A percentile compares a stretch with the other conserved stretches of the same genome.
Evolutionary conservation across 495 filamentous ascomycete species (phyloP).

Genomic region (Penicillium fimorum): DNA sequence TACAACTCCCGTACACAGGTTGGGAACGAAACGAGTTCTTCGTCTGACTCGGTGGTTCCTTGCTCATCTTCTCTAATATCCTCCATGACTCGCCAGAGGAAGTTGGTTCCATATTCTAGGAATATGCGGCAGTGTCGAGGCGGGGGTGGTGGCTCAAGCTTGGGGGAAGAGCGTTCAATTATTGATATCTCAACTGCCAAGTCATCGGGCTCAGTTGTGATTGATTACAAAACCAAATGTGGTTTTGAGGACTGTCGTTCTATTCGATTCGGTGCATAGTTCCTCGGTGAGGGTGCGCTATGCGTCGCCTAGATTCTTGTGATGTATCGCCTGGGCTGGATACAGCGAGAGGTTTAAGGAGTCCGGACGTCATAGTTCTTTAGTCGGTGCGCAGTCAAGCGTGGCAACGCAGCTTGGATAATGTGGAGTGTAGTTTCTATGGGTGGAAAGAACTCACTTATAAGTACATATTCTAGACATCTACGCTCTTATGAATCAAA

Average conservation of each 20-base stretch:
- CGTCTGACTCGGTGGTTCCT: not conserved
- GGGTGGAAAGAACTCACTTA: no score
- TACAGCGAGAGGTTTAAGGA: no score
- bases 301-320: not conserved
- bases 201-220: not conserved
- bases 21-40: not conserved
- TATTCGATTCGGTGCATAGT: not conserved
- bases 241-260: not conserved
- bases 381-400: no score
- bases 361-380: no score
- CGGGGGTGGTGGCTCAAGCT: not conserved
- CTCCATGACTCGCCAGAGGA: not conserved
- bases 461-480: no score
- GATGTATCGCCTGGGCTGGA: not conserved
- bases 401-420: no score
- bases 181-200: not conserved
- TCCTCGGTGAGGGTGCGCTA: not conserved
- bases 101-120: not conserved
- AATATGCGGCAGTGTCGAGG: not conserved
- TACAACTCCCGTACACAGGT: not conserved
- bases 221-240: not conserved
- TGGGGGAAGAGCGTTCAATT: not conserved
- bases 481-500: no score
- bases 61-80: not conserved
- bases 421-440: no score